phyloP scores from a whole-genome alignment of 345 rosid species.

The Acer negundo region DNA sequence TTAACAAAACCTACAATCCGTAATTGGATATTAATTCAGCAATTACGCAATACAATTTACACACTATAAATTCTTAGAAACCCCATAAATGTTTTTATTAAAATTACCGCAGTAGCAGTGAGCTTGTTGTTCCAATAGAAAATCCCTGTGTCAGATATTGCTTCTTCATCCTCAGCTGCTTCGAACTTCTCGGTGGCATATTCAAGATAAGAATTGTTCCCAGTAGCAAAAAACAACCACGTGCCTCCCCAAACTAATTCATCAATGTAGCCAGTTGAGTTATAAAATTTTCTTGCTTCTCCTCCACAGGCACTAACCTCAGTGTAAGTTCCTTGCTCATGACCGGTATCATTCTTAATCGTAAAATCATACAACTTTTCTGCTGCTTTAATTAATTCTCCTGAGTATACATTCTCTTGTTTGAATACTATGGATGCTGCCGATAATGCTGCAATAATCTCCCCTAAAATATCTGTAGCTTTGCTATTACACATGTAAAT shows the following conservation, averaged over 20 bases:
- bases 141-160: slow-evolving; percentile 36
- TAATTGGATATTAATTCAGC: neutral
- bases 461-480: slow-evolving; percentile 62
- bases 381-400: slow-evolving; percentile 33
- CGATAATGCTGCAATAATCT: slow-evolving; percentile 53
- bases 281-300: slow-evolving; percentile 45
- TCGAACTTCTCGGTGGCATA: slow-evolving; percentile 38
- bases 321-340: slow-evolving; percentile 35
- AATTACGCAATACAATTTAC: neutral
- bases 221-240: slow-evolving; percentile 64
- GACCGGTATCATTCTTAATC: slow-evolving; percentile 24
- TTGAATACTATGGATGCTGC: slow-evolving; percentile 62
- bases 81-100: neutral
- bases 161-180: slow-evolving; percentile 45
- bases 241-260: slow-evolving; percentile 67
- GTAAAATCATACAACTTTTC: slow-evolving; percentile 37
- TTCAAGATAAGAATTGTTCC: slow-evolving; percentile 47
- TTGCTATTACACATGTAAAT: slow-evolving; percentile 40
- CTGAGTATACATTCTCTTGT: slow-evolving; percentile 41
- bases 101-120: slow-evolving; percentile 46
- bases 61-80: neutral
- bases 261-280: slow-evolving; percentile 52
- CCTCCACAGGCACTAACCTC: slow-evolving; percentile 41
- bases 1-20: slow-evolving; percentile 46
- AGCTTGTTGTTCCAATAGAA: slow-evolving; percentile 71